Percentiles rank a stretch among this genome's conserved stretches.
These are phyloP conservation scores for Hypericum androsaemum DNA, from an alignment of 345 rosid species.

Conservation along the genomic window DNA sequence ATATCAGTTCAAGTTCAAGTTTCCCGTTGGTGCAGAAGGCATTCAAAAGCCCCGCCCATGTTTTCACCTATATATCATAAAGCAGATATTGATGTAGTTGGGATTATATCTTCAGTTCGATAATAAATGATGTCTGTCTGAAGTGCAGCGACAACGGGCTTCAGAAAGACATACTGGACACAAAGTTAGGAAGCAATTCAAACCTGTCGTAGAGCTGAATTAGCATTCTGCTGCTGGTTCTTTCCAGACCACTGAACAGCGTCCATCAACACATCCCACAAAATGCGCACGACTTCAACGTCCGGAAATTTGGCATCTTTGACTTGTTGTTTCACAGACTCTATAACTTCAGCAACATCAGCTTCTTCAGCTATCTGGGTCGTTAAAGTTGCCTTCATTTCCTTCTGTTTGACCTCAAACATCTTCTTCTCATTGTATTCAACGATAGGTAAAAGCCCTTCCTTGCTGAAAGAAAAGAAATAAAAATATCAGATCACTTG, in stretches of 20 bases:
- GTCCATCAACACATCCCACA: slow-evolving; percentile 97
- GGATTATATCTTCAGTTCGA: too few species aligned
- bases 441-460: slow-evolving; percentile 65
- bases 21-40: slow-evolving; percentile 75
- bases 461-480: slow-evolving; percentile 55
- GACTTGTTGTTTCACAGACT: slow-evolving; percentile 65
- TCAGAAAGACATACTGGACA: neutral
- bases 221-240: slow-evolving; percentile 96
- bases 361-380: slow-evolving; percentile 68
- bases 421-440: slow-evolving; percentile 92
- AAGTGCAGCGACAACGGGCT: too few species aligned
- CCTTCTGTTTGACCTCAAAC: slow-evolving; percentile 80
- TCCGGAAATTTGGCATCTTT: slow-evolving; percentile 80
- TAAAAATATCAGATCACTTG: neutral
- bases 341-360: slow-evolving; percentile 72
- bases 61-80: slow-evolving; percentile 52
- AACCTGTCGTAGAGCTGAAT: slow-evolving; percentile 82
- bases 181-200: too few species aligned
- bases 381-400: slow-evolving; percentile 74
- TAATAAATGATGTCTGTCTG: too few species aligned
- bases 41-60: slow-evolving; percentile 77
- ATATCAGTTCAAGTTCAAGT: slow-evolving; percentile 86
- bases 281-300: slow-evolving; percentile 58
- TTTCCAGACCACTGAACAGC: slow-evolving; percentile 99
- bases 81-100: neutral